These are phyloP conservation scores for Houttuynia cordata DNA, from an alignment of 164 flowering plant species.

Conservation along the genomic window DNA sequence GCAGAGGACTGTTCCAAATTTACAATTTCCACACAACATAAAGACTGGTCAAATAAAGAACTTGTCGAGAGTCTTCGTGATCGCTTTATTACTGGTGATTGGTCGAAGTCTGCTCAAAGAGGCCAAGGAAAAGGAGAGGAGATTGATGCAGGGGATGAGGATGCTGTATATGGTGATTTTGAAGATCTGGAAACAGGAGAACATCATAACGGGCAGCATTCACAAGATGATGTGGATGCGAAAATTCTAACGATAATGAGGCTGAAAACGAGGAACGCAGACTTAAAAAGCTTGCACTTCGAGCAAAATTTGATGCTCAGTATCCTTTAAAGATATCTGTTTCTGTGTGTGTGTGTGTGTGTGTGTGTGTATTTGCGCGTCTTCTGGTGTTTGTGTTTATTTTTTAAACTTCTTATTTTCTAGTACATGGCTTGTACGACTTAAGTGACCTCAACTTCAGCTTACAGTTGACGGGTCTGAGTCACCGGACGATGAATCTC, in stretches of 20 bases:
- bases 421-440: not conserved
- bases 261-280: slow-evolving; percentile 43
- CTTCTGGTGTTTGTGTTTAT: too few relatives aligned
- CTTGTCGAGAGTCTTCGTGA: slow-evolving; percentile 56
- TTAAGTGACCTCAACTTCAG: slow-evolving; percentile 38
- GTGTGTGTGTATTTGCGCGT: too few relatives aligned
- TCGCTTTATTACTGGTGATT: slow-evolving; percentile 83
- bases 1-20: slow-evolving; percentile 75
- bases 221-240: slow-evolving; percentile 13
- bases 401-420: too few relatives aligned
- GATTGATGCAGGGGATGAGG: slow-evolving; percentile 31
- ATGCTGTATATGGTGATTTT: slow-evolving; percentile 60
- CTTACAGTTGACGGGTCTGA: slow-evolving; percentile 60
- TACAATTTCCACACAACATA: slow-evolving; percentile 11
- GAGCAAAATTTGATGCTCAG: slow-evolving; percentile 80
- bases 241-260: slow-evolving; percentile 23
- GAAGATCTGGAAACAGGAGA: slow-evolving; percentile 90
- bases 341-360: too few relatives aligned
- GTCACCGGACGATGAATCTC: slow-evolving; percentile 47
- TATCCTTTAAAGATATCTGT: slow-evolving; percentile 49
- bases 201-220: slow-evolving; percentile 24
- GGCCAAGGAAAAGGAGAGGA: slow-evolving; percentile 23
- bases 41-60: slow-evolving; percentile 51
- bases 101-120: slow-evolving; percentile 68
- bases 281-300: slow-evolving; percentile 80